Evolutionary conservation across 2,329 filamentous ascomycete species (phyloP), one percentile per base, ranked within the genome.

Genomic region (Paraphaeosphaeria sporulosa): DNA sequence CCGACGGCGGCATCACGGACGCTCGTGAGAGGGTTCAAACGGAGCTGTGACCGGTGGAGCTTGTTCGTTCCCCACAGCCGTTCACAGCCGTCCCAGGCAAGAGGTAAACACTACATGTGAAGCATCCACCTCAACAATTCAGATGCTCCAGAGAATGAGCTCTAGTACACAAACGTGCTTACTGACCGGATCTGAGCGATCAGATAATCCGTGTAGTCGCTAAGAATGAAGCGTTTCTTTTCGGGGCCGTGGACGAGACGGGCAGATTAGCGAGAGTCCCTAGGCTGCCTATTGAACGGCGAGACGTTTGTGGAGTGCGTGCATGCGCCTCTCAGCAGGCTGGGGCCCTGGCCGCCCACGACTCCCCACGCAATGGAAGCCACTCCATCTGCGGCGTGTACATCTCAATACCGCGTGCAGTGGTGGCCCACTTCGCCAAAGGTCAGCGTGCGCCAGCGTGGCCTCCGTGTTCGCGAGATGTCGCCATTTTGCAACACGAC

Each of bases 371-470:
- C 51, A 15, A 30, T 36, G 49, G 49, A 52, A 27, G 34, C 34
- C 51, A 32, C 51, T 54, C 51, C 51, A 54, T 54, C 38, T 8
- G 38, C 38, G 36, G 38, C 51, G 51, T 17, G 17, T 32, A 12
- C 51, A 21, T 44, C 23, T 30, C 38, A 32, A 43, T 54, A 44
- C 15, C 19, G n/a, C 40, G n/a, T 43, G 38, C 38, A 43, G 51
- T n/a, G 15, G 25, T 34, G 38, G 51, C 38, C 40, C 51, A 54
- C 51, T 32, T 32, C 12, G 36, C 51, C 51, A 32, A 32, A 54
- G 25, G 51, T 38, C 40, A 44, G 51, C 51, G 17, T 38, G 44
- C 51, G 51, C 51, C 51, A 54, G 25, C 51, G 51, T 54, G 51
- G 23, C 51, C 23, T 21, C 50, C 15, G 23, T 38, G 23, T 30